These are phyloP conservation scores for Batrachochytrium dendrobatidis DNA, from an alignment of 371 early-diverging fungal species.

Conservation along the genomic window DNA sequence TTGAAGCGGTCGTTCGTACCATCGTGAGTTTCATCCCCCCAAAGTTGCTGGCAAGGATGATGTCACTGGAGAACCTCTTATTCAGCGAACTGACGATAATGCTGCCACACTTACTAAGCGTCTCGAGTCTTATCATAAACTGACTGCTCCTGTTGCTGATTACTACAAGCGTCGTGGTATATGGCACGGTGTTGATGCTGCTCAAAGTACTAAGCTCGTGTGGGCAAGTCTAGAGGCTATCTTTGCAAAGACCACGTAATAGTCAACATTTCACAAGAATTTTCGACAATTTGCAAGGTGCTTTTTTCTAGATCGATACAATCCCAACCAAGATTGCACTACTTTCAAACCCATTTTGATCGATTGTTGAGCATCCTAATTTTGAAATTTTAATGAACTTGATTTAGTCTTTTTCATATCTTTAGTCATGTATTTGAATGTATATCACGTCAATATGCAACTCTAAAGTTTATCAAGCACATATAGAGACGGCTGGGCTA, in stretches of 20 bases:
- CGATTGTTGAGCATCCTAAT: too few species aligned
- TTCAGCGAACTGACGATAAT: constrained; percentile 97
- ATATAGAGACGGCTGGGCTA: too few species aligned
- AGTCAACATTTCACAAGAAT: too few species aligned
- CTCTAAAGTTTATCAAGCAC: too few species aligned
- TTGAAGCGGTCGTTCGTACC: constrained; percentile 90
- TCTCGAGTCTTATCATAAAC: constrained; percentile 87
- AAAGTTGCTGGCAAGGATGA: constrained; percentile 89
- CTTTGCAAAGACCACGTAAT: constrained; percentile 42
- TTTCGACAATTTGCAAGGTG: too few species aligned
- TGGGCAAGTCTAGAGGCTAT: constrained; percentile 88
- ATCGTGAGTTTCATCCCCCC: constrained; percentile 91
- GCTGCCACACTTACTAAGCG: constrained; percentile 90
- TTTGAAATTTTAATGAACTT: too few species aligned
- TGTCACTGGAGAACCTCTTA: constrained; percentile 92
- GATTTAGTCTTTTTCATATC: too few species aligned
- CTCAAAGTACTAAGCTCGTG: constrained; percentile 80
- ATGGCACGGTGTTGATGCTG: constrained; percentile 87
- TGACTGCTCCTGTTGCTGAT: constrained; percentile 93
- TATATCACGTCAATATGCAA: too few species aligned
- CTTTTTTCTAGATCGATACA: too few species aligned
- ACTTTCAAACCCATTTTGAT: too few species aligned
- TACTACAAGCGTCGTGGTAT: constrained; percentile 94
- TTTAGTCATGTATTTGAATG: too few species aligned
- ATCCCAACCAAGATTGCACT: too few species aligned